Base-by-base conservation (phyloP, 2,329 filamentous ascomycete genomes). In the Exophiala sideris region DNA sequence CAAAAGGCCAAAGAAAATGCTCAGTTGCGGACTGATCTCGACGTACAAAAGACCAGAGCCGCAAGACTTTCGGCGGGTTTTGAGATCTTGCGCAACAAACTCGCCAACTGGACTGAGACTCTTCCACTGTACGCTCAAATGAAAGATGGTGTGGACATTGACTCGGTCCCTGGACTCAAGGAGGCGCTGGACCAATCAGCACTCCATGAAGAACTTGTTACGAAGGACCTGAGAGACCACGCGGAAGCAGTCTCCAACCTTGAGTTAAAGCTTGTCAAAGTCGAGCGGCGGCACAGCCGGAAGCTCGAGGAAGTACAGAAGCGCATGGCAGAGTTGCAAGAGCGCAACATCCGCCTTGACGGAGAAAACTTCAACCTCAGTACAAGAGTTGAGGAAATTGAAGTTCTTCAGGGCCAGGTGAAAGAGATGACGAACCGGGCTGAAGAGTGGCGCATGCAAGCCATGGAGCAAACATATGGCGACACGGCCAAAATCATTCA, bases 81-180 rank as follows among this genome's bases (percentile, higher is more conserved):
- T 20, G 39, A 56, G 32, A 45, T 40, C 24, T 42, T n/a, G n/a
- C 16, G 40, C 20, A 20, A 33, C 20, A 33, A 36, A 21, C 14
- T 55, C 12, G 52, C 50, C 1, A 49, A 55, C 38, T 51, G 36
- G 24, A 50, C 36, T 35, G 35, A 47, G 20, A 50, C 12, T 10
- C 10, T 54, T 7, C 46, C 46, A 8, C 33, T 16, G 5, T 24
- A 50, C 10, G 34, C 45, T 5, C 45, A 40, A 34, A 18, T 34
- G 33, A 10, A 24, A 21, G 34, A 21, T 9, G 45, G 29, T 11
- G 9, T 48, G 9, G 8, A 21, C 6, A 39, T 39, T 14, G 16
- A 48, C 8, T 8, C 4, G 21, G 42, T 38, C 20, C 21, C 16
- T 11, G 32, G 12, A 4, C n/a, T 38, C 14, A 32, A 47, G 29